A percentile compares a stretch with the other conserved stretches of the same genome.
Evolutionary conservation across 2,329 filamentous ascomycete species (phyloP).

Genomic region (Myriangium duriaei): DNA sequence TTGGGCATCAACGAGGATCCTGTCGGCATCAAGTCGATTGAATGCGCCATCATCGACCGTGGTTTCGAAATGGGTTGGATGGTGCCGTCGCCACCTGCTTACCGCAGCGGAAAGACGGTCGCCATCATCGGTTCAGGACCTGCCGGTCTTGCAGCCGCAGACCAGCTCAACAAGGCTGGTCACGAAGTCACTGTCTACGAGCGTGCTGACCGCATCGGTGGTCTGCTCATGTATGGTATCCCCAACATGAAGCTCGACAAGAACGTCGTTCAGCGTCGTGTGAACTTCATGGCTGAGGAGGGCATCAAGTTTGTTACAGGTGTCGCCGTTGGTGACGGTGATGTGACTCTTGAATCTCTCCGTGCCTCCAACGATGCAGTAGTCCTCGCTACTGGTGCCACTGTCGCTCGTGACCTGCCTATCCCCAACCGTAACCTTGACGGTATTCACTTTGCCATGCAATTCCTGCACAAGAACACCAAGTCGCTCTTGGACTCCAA

Average conservation of each 20-base stretch:
- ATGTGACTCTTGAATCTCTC: conserved; percentile 56
- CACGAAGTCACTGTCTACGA: conserved; percentile 86
- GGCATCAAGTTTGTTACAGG: conserved; percentile 72
- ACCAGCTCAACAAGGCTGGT: conserved; percentile 88
- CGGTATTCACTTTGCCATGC: conserved; percentile 92
- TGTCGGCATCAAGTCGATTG: conserved; percentile 95
- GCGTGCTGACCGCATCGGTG: conserved; percentile 79
- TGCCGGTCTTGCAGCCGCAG: conserved; percentile 76
- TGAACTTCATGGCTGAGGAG: conserved; percentile 87
- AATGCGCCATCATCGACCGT: conserved; percentile 94
- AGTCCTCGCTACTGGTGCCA: conserved; percentile 82
- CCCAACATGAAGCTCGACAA: conserved; percentile 99
- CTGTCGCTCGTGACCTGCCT: conserved; percentile 81
- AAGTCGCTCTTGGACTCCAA: conserved; percentile 92
- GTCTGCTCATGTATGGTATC: conserved; percentile 95
- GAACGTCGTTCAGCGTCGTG: conserved; percentile 86
- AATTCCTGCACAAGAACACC: conserved; percentile 94
- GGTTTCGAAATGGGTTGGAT: conserved; percentile 99
- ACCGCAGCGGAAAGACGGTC: conserved; percentile 76
- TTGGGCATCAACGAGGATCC: conserved; percentile 94
- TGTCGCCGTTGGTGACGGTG: conserved; percentile 62
- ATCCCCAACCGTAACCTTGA: conserved; percentile 80
- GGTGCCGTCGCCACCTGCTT: conserved; percentile 64
- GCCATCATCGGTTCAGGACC: conserved; percentile 88
- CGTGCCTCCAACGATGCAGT: conserved; percentile 68